phyloP scores from a whole-genome alignment of 2,329 filamentous ascomycete species.

The Boeremia lycopersici region DNA sequence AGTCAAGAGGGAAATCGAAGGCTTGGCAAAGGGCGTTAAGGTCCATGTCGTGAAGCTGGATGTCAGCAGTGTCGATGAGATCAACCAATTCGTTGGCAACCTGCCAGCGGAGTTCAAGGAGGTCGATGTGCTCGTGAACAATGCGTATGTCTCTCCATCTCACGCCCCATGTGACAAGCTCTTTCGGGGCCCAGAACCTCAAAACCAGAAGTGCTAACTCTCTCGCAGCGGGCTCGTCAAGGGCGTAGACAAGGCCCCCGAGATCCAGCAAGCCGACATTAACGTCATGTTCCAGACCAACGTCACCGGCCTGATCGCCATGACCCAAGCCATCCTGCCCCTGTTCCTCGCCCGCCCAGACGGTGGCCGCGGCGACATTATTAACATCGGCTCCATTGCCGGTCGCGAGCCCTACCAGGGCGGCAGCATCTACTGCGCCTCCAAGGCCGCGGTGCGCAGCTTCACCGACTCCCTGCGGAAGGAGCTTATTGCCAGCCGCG shows the following conservation, averaged over 20 bases:
- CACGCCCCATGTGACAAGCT: not conserved
- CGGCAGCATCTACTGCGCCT: constrained; percentile 90
- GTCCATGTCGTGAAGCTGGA: constrained; percentile 85
- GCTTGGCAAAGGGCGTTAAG: constrained; percentile 75
- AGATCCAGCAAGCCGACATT: constrained; percentile 83
- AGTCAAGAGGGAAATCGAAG: constrained; percentile 75
- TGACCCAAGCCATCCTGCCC: constrained; percentile 89
- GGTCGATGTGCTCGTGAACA: constrained; percentile 91
- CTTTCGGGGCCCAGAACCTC: not conserved
- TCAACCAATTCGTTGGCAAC: constrained; percentile 72
- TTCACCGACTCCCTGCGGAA: constrained; percentile 84
- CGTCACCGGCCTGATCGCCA: constrained; percentile 91
- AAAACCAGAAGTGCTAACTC: not conserved
- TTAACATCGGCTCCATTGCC: constrained; percentile 94
- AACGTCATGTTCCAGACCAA: constrained; percentile 90
- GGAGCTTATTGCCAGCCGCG: constrained; percentile 80
- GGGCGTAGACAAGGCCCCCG: constrained; percentile 82
- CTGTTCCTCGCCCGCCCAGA: constrained; percentile 74
- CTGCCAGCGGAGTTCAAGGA: constrained; percentile 83
- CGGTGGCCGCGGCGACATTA: constrained; percentile 86
- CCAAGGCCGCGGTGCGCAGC: constrained; percentile 83
- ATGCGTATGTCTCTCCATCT: constrained; percentile 70
- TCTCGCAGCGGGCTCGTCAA: constrained; percentile 77
- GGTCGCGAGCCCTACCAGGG: constrained; percentile 84
- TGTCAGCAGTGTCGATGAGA: constrained; percentile 78